Percentiles rank a stretch among this genome's conserved stretches.
phyloP scores from a whole-genome alignment of 805 yeast genomes.

The Groenewaldozyma tartarivorans region DNA sequence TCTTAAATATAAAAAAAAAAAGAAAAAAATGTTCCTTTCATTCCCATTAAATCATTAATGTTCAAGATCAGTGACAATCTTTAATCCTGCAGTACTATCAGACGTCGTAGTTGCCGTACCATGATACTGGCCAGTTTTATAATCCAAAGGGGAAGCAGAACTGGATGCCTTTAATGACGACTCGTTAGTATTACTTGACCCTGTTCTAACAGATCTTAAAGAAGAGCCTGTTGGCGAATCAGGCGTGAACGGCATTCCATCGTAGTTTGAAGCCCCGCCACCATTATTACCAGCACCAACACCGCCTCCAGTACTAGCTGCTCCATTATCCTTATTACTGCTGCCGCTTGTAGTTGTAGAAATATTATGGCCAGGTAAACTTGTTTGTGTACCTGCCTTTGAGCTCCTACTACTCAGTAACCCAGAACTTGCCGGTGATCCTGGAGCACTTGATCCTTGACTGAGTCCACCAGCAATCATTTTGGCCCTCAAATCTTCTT shows the following conservation, averaged over 20 bases:
- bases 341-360: not conserved
- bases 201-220: slow-evolving; percentile 16
- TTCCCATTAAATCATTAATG: too few species aligned
- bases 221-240: slow-evolving; percentile 18
- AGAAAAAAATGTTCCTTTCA: too few species aligned
- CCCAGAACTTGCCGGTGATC: not conserved
- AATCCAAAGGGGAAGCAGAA: not conserved
- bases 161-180: slow-evolving; percentile 9
- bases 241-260: slow-evolving; percentile 11
- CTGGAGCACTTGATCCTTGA: slow-evolving; percentile 2
- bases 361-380: not conserved
- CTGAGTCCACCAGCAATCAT: slow-evolving; percentile 18
- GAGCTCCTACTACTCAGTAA: not conserved
- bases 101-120: slow-evolving; percentile 4
- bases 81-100: slow-evolving; percentile 15
- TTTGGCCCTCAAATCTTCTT: slow-evolving; percentile 18
- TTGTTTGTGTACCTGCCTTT: not conserved
- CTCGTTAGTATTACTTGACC: slow-evolving; percentile 16
- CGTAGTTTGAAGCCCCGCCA: not conserved
- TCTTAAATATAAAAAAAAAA: too few species aligned
- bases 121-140: not conserved
- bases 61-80: slow-evolving; percentile 16
- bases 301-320: not conserved
- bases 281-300: not conserved
- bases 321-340: slow-evolving; percentile 1